Evolutionary conservation across 148 eudicot genomes (phyloP), one percentile per base, ranked within the genome.

Genomic region (Rhododendron ferrugineum): DNA sequence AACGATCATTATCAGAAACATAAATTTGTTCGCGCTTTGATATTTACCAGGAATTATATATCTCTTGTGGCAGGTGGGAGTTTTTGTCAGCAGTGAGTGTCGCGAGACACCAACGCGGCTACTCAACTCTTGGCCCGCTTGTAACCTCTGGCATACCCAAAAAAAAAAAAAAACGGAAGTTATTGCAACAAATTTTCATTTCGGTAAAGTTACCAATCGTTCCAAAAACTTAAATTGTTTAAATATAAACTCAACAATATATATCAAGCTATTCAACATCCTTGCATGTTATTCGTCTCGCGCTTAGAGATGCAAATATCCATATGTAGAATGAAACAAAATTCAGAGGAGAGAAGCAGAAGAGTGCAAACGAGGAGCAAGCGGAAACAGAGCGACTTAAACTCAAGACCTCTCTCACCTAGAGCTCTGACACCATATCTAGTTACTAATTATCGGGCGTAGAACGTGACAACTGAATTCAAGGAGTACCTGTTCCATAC

Each of bases 401-500:
- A 60, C 28, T 60, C 26, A 60, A 60, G 66, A 60, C 26, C 3
- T 58, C 66, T 60, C 26, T 3, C 26, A 7, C 1, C 66, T 22
- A 6, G 66, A 60, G 28, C 66, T 60, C 26, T 2, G 11, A 22
- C 26, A 23, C 66, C 28, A 23, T 60, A 2, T 60, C 23, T 60
- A 23, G 26, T 60, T 60, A 64, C 30, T 64, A n/a, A n/a, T 64
- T 64, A 64, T 64, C n/a, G 13, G 28, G 11, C 11, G 10, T 64
- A 23, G 8, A n/a, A 3, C 1, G 5, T 64, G 70, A n/a, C 73
- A 3, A 36, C 10, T 54, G 81, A 60, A 77, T 7, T 66, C 30
- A 52, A 83, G 70, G 66, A 70, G 36, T 78, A 91, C 93, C 93
- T 90, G 89, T 86, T 90, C 87, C 60, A 90, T 80, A 78, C 87